A percentile compares a stretch with the other conserved stretches of the same genome.
Conservation (phyloP, 1,284 basidiomycete genomes). For the Baeospora myosura region DNA sequence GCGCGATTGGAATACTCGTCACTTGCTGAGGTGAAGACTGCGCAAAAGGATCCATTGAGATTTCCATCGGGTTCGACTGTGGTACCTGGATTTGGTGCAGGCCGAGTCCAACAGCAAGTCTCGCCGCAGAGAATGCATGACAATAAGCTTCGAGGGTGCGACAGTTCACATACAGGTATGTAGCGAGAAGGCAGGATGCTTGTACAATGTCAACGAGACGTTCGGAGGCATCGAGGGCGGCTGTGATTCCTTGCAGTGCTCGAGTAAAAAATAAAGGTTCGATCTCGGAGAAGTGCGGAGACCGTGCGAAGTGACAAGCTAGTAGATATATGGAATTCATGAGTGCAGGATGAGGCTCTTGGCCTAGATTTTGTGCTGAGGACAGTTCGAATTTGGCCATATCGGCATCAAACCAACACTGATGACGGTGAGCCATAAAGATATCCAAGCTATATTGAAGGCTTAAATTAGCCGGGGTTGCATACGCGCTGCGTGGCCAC, state of each 20-base stretch:
- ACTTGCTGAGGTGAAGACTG: slow-evolving; percentile 10
- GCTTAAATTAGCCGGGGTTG: slow-evolving; percentile 1
- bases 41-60: background rate
- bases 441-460: slow-evolving; percentile 37
- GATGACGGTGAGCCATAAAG: slow-evolving; percentile 50
- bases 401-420: slow-evolving; percentile 51
- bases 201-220: slow-evolving; percentile 51
- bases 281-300: slow-evolving; percentile 31
- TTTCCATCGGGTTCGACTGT: slow-evolving; percentile 1
- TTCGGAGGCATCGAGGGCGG: slow-evolving; percentile 43
- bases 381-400: slow-evolving; percentile 33
- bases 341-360: slow-evolving; percentile 46
- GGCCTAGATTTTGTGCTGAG: slow-evolving; percentile 18
- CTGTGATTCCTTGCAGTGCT: slow-evolving; percentile 41
- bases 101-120: slow-evolving; percentile 46
- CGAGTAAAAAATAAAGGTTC: slow-evolving; percentile 42
- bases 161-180: slow-evolving; percentile 53
- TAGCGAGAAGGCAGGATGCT: slow-evolving; percentile 51
- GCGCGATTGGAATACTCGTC: slow-evolving; percentile 27
- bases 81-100: slow-evolving; percentile 38
- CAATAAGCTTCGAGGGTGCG: slow-evolving; percentile 53
- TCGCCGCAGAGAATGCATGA: slow-evolving; percentile 50
- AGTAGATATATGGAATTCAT: slow-evolving; percentile 55
- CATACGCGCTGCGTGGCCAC: slow-evolving; percentile 19
- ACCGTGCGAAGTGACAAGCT: slow-evolving; percentile 42